Evolutionary conservation across 768 basidiomycete species (phyloP).

Genomic region (Hypholoma sublateritium): DNA sequence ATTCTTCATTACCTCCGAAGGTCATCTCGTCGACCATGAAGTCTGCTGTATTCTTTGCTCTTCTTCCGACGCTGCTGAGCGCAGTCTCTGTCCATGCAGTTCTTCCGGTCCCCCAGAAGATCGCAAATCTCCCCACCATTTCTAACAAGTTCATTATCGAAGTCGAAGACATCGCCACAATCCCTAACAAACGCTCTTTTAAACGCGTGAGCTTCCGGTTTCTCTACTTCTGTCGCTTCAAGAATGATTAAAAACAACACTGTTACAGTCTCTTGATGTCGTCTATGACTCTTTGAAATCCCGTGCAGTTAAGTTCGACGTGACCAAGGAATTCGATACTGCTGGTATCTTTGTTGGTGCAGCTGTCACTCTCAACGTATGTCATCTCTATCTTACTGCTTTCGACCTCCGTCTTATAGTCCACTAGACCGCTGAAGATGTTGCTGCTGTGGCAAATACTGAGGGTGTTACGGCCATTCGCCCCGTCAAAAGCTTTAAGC

Average conservation of each 20-base stretch:
- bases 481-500: constrained; percentile 42
- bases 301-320: constrained; percentile 40
- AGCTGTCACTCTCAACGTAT: constrained; percentile 46
- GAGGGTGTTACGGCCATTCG: constrained; percentile 56
- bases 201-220: constrained; percentile 15
- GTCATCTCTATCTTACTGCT: background rate
- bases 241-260: no score
- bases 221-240: background rate
- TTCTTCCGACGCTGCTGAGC: constrained; percentile 22
- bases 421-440: constrained; percentile 34
- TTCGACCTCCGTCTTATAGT: background rate
- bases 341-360: constrained; percentile 61
- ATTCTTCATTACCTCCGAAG: background rate
- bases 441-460: constrained; percentile 38
- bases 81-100: constrained; percentile 24
- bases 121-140: constrained; percentile 32
- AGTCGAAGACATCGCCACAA: constrained; percentile 36
- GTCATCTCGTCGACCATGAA: constrained; percentile 25
- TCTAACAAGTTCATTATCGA: constrained; percentile 57
- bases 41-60: constrained; percentile 21
- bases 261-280: constrained; percentile 41
- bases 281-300: constrained; percentile 45
- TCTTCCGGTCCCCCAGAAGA: constrained; percentile 33
- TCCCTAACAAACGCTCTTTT: constrained; percentile 30
- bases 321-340: constrained; percentile 53